phyloP scores from a whole-genome alignment of 192 early-diverging fungal species.

The Coemansia sp. region DNA sequence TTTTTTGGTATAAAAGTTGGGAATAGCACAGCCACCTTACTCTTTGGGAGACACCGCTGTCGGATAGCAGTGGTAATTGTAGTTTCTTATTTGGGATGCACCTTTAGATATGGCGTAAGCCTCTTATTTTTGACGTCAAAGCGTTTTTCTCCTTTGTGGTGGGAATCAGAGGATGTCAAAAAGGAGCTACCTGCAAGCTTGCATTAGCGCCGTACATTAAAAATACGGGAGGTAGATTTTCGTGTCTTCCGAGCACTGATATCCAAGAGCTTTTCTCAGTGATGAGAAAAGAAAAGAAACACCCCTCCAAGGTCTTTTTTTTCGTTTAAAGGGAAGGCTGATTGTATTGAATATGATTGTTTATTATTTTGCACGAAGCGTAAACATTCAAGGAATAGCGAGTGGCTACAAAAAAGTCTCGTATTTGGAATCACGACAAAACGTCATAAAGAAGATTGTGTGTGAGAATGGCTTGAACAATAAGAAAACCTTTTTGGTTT shows the following conservation, averaged over 20 bases:
- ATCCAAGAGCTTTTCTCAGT: not conserved
- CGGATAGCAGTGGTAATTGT: not conserved
- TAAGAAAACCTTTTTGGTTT: too few relatives aligned
- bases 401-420: too few relatives aligned
- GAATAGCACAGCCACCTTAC: not conserved
- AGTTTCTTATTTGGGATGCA: not conserved
- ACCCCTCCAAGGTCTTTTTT: not conserved
- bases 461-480: too few relatives aligned
- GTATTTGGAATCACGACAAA: too few relatives aligned
- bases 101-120: not conserved
- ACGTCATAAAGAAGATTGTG: too few relatives aligned
- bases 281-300: not conserved
- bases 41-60: not conserved
- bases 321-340: not conserved
- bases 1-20: not conserved
- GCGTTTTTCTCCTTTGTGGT: not conserved
- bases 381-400: too few relatives aligned
- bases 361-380: not conserved
- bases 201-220: slow-evolving; percentile 1
- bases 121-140: not conserved
- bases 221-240: not conserved
- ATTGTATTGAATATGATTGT: not conserved
- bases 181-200: not conserved
- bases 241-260: not conserved
- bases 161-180: not conserved